Conservation (phyloP, 257 asterid genomes). For the Phtheirospermum japonicum region DNA sequence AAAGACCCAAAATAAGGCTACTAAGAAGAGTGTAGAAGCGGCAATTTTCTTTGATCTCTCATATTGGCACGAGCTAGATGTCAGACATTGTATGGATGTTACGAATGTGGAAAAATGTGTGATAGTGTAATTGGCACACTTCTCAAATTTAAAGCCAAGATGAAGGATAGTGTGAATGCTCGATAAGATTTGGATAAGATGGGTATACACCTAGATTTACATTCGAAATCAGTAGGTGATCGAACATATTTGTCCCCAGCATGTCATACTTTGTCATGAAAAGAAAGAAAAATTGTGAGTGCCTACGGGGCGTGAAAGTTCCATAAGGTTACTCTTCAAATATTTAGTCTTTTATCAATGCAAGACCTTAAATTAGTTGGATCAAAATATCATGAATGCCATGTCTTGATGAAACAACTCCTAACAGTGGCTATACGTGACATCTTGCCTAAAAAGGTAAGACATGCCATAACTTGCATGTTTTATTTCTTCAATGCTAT, state of each 20-base stretch:
- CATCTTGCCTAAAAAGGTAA: not conserved
- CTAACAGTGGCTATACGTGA: not conserved
- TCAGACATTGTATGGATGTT: not conserved
- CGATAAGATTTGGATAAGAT: too few species aligned
- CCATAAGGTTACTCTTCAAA: not conserved
- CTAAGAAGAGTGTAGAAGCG: not conserved
- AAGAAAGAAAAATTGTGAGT: not conserved
- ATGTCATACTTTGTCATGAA: too few species aligned
- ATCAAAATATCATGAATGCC: not conserved
- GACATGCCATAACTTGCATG: not conserved
- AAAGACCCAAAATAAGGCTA: too few species aligned
- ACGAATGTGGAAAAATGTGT: too few species aligned
- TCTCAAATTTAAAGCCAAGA: too few species aligned
- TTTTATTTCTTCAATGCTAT: not conserved
- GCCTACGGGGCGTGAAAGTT: not conserved
- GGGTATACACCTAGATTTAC: too few species aligned
- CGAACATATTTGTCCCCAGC: too few species aligned
- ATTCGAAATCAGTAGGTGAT: too few species aligned
- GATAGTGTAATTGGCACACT: too few species aligned
- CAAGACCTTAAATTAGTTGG: not conserved
- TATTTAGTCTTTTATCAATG: not conserved
- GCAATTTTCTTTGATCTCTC: not conserved
- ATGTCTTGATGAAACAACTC: not conserved
- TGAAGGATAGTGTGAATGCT: too few species aligned
- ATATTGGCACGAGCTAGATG: not conserved